phyloP scores from a whole-genome alignment of 306 rosid species.

The Vigna unguiculata region DNA sequence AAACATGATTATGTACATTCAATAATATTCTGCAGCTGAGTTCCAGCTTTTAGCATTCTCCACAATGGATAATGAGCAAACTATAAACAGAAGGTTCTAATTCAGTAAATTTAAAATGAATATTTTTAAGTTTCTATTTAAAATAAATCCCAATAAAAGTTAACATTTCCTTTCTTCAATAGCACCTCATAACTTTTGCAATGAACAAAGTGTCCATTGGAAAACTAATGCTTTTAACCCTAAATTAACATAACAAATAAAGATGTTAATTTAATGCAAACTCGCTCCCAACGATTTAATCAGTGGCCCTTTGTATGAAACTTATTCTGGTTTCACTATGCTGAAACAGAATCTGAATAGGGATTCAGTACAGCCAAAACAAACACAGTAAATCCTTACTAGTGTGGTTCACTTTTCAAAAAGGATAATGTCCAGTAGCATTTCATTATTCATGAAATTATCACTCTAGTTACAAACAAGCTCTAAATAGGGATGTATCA shows the following conservation, averaged over 20 bases:
- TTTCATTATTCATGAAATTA: slow-evolving; percentile 14
- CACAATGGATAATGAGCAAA: neutral
- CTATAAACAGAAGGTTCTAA: too few relatives aligned
- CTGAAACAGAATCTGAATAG: slow-evolving; percentile 12
- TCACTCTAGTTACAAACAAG: slow-evolving; percentile 3
- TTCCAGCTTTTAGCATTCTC: slow-evolving; percentile 1
- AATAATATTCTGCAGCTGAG: slow-evolving; percentile 26
- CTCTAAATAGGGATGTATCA: neutral
- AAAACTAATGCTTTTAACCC: neutral
- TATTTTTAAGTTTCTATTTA: neutral
- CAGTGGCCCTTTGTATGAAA: slow-evolving; percentile 19
- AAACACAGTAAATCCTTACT: neutral
- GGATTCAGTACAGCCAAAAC: slow-evolving; percentile 7
- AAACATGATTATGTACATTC: slow-evolving; percentile 6
- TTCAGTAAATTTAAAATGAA: neutral
- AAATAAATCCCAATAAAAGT: slow-evolving; percentile 29
- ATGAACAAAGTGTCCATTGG: neutral
- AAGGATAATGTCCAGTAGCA: slow-evolving; percentile 16
- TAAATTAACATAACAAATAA: neutral
- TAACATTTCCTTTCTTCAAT: slow-evolving; percentile 3
- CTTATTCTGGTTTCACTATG: slow-evolving; percentile 4
- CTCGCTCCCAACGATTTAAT: neutral
- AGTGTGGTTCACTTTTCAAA: neutral
- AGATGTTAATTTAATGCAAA: neutral
- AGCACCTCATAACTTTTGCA: slow-evolving; percentile 18